Evolutionary conservation across 202 grass and related monocot genomes (phyloP).

Genomic region (Saccharum hybrid): DNA sequence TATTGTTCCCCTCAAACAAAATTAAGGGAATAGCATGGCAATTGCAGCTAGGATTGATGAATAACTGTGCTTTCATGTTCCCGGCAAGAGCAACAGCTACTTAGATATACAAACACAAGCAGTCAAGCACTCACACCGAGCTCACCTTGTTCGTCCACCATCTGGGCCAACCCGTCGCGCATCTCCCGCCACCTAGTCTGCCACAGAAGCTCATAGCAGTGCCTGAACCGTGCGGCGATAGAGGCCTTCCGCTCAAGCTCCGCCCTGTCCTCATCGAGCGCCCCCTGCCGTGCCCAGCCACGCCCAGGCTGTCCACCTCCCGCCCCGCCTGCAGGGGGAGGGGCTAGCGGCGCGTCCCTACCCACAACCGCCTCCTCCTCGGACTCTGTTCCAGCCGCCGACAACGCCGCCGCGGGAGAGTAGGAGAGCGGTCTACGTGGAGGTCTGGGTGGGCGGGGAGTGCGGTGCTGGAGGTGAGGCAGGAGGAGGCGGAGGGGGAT

Average conservation of each 20-base stretch:
- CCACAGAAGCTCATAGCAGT: slow-evolving; percentile 57
- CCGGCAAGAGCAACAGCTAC: neutral
- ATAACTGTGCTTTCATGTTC: neutral
- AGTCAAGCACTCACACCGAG: neutral
- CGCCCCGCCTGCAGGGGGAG: neutral
- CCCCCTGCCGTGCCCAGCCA: slow-evolving; percentile 3
- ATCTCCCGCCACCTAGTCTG: slow-evolving; percentile 66
- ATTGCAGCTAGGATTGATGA: neutral
- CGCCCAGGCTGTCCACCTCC: neutral
- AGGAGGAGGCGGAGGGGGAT: slow-evolving; percentile 38
- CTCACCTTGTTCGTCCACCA: slow-evolving; percentile 66
- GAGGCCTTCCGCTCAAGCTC: slow-evolving; percentile 34
- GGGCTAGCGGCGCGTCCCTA: slow-evolving; percentile 23
- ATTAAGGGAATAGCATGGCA: neutral
- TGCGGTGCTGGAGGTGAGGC: slow-evolving; percentile 21
- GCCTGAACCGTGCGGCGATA: slow-evolving; percentile 39
- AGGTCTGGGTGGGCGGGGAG: neutral
- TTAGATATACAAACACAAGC: neutral
- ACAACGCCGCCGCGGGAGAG: slow-evolving; percentile 16
- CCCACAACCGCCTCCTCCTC: slow-evolving; percentile 34
- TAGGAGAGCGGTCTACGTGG: neutral
- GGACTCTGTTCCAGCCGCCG: slow-evolving; percentile 17
- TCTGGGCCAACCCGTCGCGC: slow-evolving; percentile 47
- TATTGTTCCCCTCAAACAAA: neutral
- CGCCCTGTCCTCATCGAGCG: slow-evolving; percentile 8